Conservation (phyloP, 768 basidiomycete genomes). For the Trametes cinnabarina region DNA sequence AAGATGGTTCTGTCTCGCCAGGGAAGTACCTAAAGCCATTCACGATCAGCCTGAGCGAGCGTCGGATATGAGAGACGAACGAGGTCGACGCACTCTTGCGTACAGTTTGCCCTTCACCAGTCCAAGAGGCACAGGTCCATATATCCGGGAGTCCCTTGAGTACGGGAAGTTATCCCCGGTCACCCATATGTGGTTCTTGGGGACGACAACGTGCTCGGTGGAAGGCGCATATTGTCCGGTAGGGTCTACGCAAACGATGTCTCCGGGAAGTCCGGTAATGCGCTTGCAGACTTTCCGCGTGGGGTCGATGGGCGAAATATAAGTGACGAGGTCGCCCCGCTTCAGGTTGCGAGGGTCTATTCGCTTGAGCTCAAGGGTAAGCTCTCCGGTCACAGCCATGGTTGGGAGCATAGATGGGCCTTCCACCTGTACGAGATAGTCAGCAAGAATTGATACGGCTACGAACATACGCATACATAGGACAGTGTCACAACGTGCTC, state of each 20-base stretch:
- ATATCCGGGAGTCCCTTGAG: conserved; percentile 87
- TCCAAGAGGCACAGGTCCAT: conserved; percentile 87
- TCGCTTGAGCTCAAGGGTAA: conserved; percentile 61
- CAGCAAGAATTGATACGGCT: no score
- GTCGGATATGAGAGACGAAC: not conserved
- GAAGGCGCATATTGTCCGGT: conserved; percentile 62
- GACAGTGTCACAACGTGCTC: conserved; percentile 60
- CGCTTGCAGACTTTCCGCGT: conserved; percentile 79
- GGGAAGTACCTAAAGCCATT: conserved; percentile 28
- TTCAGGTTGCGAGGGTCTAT: conserved; percentile 49
- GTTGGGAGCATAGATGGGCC: conserved; percentile 86
- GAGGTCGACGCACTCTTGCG: conserved; percentile 56
- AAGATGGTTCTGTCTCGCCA: conserved; percentile 24
- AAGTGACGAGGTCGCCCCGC: conserved; percentile 77
- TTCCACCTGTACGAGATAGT: conserved; percentile 43
- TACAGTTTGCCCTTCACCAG: conserved; percentile 67
- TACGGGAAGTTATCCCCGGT: conserved; percentile 82
- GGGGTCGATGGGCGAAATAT: conserved; percentile 69
- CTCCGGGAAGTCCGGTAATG: conserved; percentile 86
- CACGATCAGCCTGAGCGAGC: not conserved
- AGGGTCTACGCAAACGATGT: conserved; percentile 86
- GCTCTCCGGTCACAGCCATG: conserved; percentile 55
- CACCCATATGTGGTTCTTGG: conserved; percentile 88
- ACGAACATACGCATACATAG: conserved; percentile 48
- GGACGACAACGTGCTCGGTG: conserved; percentile 72